Conservation (phyloP, 805 yeast genomes). For the Sugiyamaella valdiviana region DNA sequence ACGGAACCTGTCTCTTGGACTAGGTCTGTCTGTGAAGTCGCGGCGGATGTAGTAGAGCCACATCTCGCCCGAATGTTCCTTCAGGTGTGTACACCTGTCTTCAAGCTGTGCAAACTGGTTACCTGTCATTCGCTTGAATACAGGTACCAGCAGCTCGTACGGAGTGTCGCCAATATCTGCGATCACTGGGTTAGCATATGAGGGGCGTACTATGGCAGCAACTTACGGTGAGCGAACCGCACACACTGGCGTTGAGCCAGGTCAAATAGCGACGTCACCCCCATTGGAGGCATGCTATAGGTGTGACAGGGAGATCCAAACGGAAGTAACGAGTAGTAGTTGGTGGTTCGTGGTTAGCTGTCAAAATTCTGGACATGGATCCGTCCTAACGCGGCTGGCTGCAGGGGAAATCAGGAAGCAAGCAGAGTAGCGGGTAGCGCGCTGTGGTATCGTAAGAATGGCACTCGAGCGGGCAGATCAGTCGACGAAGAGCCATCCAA, state of each 20-base stretch:
- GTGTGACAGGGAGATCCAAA: background rate
- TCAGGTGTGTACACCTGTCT: slow-evolving; percentile 27
- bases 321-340: too few relatives aligned
- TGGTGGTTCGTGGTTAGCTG: too few relatives aligned
- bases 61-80: slow-evolving; percentile 26
- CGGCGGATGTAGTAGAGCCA: slow-evolving; percentile 30
- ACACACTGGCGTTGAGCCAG: slow-evolving; percentile 22
- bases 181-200: slow-evolving; percentile 21
- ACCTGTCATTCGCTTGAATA: slow-evolving; percentile 29
- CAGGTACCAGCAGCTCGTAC: slow-evolving; percentile 33
- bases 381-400: too few relatives aligned
- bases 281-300: background rate
- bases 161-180: slow-evolving; percentile 36
- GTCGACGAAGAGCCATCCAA: too few relatives aligned
- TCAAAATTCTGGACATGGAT: too few relatives aligned
- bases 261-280: slow-evolving; percentile 15
- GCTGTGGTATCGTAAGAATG: too few relatives aligned
- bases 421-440: too few relatives aligned
- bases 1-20: slow-evolving; percentile 25
- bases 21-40: slow-evolving; percentile 31
- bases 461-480: too few relatives aligned
- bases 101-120: slow-evolving; percentile 33
- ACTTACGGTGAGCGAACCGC: slow-evolving; percentile 22
- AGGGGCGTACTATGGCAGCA: background rate
- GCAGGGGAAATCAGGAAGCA: too few relatives aligned